Conservation (phyloP, 2,329 filamentous ascomycete genomes). For the Exophiala calicioides region DNA sequence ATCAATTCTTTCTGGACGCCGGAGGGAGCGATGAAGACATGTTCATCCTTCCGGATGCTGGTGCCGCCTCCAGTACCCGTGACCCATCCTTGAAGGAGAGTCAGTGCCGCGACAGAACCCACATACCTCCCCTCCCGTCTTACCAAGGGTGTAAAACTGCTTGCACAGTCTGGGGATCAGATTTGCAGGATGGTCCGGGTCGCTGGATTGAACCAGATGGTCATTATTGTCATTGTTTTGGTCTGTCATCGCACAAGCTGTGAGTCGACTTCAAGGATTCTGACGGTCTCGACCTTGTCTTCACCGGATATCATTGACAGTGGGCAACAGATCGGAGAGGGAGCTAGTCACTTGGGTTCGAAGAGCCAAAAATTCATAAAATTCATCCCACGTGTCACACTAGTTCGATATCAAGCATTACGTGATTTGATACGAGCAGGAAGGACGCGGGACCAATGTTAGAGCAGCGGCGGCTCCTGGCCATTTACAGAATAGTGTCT, state of each 20-base stretch:
- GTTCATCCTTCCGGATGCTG: conserved; percentile 63
- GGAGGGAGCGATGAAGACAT: conserved; percentile 93
- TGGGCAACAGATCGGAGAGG: too few relatives aligned
- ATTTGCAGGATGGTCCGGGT: conserved; percentile 90
- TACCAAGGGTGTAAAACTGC: conserved; percentile 88
- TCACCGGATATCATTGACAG: too few relatives aligned
- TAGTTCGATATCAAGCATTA: too few relatives aligned
- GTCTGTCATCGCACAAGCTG: conserved; percentile 8
- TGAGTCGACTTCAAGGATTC: too few relatives aligned
- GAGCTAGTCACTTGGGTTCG: too few relatives aligned
- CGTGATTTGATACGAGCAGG: too few relatives aligned
- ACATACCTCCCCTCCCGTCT: conserved; percentile 68
- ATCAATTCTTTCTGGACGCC: conserved; percentile 98
- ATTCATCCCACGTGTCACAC: too few relatives aligned
- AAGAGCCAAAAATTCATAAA: too few relatives aligned
- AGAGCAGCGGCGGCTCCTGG: too few relatives aligned
- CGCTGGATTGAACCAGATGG: conserved; percentile 59
- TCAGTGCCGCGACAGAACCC: conserved; percentile 10
- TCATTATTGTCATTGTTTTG: conserved; percentile 53
- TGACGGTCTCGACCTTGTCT: too few relatives aligned
- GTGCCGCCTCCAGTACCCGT: conserved; percentile 36
- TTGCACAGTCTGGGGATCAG: conserved; percentile 89
- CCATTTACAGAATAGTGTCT: too few relatives aligned
- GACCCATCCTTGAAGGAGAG: conserved; percentile 26
- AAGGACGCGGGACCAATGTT: too few relatives aligned